Base-by-base conservation (phyloP, 2,329 filamentous ascomycete species). In the Aspergillus spinulosporus region DNA sequence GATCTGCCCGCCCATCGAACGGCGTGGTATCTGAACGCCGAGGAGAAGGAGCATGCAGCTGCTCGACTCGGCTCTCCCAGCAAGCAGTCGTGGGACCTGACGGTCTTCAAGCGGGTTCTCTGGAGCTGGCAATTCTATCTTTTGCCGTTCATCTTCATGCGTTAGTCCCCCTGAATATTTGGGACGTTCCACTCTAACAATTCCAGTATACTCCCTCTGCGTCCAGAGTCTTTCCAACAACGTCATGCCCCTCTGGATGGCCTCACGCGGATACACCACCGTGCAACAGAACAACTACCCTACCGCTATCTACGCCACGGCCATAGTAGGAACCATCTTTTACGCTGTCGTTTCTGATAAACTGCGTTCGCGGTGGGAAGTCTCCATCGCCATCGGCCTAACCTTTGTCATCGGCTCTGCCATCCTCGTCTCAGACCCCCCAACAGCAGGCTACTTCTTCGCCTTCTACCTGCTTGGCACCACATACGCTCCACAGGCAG, bases 41-140 rank as follows among this genome's bases (percentile, higher is more conserved):
- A 67, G 37, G 60, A 67, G 52, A 69, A 67, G 15, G 71, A 76
- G 5, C 67, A 73, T 54, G 76, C 76, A 0, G 66, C 71, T 2
- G 64, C 59, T 39, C 68, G 76, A 29, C 67, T 77, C 1, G 75
- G 74, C 2, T 59, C 64, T n/a, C 57, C 66, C 0, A 66, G 66
- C 14, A 61, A 66, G 34, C 57, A 66, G 26, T 56, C 63, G 3
- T 69, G 67, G 67, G 66, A 68, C 32, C 11, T 58, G 49, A 69
- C 67, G 0, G 71, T 74, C 0, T 66, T 73, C 54, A 66, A 62
- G 37, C 68, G 71, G 5, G 70, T 74, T 4, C 56, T 74, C 1
- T 61, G 76, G 4, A 77, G 74, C 61, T 79, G 76, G 76, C 76
- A 79, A 48, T 78, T 78, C 55, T 79, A 74, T 62, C 66, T 78